Evolutionary conservation across 2,329 filamentous ascomycete genomes (phyloP).

Genomic region (Pyrenochaeta sp.): DNA sequence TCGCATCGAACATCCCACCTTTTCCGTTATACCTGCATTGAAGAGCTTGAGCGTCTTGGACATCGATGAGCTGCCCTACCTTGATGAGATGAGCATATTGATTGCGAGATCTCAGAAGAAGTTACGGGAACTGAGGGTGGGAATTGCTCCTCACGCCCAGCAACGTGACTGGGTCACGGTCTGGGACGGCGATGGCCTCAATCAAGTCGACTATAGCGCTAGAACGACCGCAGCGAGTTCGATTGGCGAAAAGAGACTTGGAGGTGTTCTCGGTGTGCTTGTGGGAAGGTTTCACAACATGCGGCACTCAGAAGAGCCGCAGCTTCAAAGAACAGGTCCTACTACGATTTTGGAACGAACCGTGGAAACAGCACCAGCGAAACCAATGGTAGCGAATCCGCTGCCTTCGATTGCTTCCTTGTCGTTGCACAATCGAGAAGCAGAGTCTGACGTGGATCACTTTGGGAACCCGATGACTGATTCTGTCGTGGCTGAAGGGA

Average conservation of each 20-base stretch:
- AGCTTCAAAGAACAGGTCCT: conserved; percentile 12
- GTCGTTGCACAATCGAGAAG: conserved; percentile 37
- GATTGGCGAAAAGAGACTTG: conserved; percentile 69
- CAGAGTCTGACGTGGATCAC: conserved; percentile 36
- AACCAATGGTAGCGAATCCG: conserved; percentile 19
- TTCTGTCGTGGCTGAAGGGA: conserved; percentile 29
- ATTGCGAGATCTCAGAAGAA: conserved; percentile 73
- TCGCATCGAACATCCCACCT: conserved; percentile 78
- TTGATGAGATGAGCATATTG: conserved; percentile 82
- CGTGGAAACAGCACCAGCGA: conserved; percentile 25
- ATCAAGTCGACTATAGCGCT: conserved; percentile 69
- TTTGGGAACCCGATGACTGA: conserved; percentile 36
- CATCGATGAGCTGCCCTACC: conserved; percentile 81
- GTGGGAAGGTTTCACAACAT: conserved; percentile 72
- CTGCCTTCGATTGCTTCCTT: conserved; percentile 26
- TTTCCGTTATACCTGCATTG: conserved; percentile 77
- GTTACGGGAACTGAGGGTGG: conserved; percentile 75
- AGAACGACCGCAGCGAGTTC: conserved; percentile 58
- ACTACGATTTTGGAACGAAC: conserved; percentile 21
- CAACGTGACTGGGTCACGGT: conserved; percentile 64
- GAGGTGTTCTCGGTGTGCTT: conserved; percentile 72
- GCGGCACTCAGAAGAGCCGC: conserved; percentile 46
- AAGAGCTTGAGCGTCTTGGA: conserved; percentile 79
- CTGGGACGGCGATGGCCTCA: conserved; percentile 68
- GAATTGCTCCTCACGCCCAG: conserved; percentile 67